A percentile compares a stretch with the other conserved stretches of the same genome.
phyloP scores from a whole-genome alignment of 371 early-diverging fungal species.

The Rhizopus sp. region DNA sequence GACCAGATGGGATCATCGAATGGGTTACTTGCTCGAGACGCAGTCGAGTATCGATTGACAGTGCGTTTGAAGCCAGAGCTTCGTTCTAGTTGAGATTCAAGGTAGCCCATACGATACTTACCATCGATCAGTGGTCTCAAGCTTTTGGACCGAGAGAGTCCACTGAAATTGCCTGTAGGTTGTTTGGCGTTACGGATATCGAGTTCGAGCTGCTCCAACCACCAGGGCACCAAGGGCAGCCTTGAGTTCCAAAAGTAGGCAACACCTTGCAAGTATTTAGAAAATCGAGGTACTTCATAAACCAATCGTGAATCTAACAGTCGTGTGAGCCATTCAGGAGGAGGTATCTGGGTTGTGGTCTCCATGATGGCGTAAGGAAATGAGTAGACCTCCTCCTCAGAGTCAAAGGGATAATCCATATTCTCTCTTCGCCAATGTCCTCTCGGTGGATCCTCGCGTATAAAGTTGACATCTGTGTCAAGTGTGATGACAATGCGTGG shows the following conservation, averaged over 20 bases:
- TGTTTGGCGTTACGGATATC: conserved; percentile 79
- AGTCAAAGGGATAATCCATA: conserved; percentile 87
- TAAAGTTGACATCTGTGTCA: conserved; percentile 97
- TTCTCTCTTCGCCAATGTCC: conserved; percentile 92
- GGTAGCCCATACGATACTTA: conserved; percentile 47
- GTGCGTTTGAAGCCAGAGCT: conserved; percentile 29
- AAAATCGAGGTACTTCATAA: conserved; percentile 97
- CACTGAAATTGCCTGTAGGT: conserved; percentile 29
- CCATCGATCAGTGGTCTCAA: conserved; percentile 48
- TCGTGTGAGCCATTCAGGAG: conserved; percentile 94
- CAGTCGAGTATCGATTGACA: conserved; percentile 2
- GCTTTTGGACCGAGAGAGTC: conserved; percentile 43
- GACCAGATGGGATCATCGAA: conserved; percentile 47
- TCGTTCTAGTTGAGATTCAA: conserved; percentile 45
- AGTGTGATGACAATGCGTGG: conserved; percentile 94
- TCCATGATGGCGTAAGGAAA: conserved; percentile 51
- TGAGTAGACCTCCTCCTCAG: conserved; percentile 58
- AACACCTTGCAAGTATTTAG: conserved; percentile 97
- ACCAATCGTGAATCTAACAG: conserved; percentile 88
- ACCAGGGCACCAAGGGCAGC: conserved; percentile 94
- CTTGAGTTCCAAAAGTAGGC: conserved; percentile 84
- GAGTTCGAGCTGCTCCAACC: conserved; percentile 88
- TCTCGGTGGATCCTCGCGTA: conserved; percentile 70
- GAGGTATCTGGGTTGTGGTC: conserved; percentile 95
- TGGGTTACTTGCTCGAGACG: conserved; percentile 24